Base-by-base conservation (phyloP, 352 stramenopile genomes). In the Phytophthora citricola region DNA sequence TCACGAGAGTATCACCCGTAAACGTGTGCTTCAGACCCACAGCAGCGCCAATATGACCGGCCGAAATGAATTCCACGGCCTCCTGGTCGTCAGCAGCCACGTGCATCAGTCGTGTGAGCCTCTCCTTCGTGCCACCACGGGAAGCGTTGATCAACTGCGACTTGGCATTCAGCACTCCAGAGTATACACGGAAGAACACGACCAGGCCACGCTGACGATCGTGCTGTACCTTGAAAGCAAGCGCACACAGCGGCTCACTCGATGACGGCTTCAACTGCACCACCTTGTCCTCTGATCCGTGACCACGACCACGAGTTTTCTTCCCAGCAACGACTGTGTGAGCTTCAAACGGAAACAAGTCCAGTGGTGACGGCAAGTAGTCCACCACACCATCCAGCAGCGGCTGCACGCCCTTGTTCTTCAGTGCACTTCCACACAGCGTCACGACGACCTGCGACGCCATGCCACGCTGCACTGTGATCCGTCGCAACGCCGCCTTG, bases 331-430 rank as follows among this genome's bases (percentile, higher is more conserved):
- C 65, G 29, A 88, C 64, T 2, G 75, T 58, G 12, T 87, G 79
- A 22, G 81, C 76, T 60, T 87, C 79, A 51, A 89, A 94, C 10
- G 81, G 81, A 32, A 80, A 85, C 15, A 90, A 61, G 38, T 99
- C 97, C 14, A 96, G 32, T 9, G 97, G 97, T 11, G 95, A 98
- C 64, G 97, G 97, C 70, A 99, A 75, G 79, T 99, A 99, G 66
- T 98, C 88, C 27, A 99, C 69, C 6, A 99, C 95, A 26, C 96
- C 98, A 74, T 99, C 97, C 15, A 99, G 81, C 29, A 99, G 86
- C 36, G 97, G 88, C 76, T 99, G 98, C 38, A 99, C 96, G 43
- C 91, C 91, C 60, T 92, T 94, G 73, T 94, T 94, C 70, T 91
- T 93, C 24, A 94, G 50, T 15, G 87, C 87, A 56, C 78, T 90